phyloP scores from a whole-genome alignment of 2,329 filamentous ascomycete genomes.

The Cephalotrichum gorgonifer region DNA sequence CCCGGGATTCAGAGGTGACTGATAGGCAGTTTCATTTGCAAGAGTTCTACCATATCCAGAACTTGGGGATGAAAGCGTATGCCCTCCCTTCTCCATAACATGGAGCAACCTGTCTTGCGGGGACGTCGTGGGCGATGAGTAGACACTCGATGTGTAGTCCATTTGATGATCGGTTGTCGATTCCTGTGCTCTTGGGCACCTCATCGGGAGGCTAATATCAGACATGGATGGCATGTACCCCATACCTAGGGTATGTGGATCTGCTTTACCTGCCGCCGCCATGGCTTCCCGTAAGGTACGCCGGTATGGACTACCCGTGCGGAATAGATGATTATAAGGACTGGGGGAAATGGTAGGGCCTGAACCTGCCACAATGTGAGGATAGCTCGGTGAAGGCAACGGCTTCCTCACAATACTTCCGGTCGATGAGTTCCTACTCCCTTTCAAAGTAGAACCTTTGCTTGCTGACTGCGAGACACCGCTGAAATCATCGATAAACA shows the following conservation, averaged over 20 bases:
- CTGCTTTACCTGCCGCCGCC: background rate
- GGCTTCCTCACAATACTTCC: constrained; percentile 2
- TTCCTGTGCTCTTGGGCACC: background rate
- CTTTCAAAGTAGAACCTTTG: background rate
- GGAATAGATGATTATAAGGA: background rate
- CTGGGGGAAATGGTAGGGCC: background rate
- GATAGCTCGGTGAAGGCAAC: background rate
- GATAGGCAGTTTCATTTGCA: constrained; percentile 6
- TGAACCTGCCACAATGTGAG: background rate
- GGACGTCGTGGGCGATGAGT: background rate
- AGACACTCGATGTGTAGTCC: constrained; percentile 3
- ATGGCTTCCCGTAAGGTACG: constrained; percentile 1
- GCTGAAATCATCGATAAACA: background rate
- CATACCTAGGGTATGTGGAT: background rate
- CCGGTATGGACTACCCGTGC: constrained; percentile 2
- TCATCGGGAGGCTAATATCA: background rate
- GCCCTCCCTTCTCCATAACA: no score
- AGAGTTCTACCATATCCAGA: background rate
- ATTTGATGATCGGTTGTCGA: background rate
- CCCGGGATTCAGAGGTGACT: constrained; percentile 16
- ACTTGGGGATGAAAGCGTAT: background rate
- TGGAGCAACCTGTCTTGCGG: background rate
- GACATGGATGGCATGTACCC: constrained; percentile 3
- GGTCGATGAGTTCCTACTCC: background rate
- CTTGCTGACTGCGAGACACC: background rate